These are phyloP conservation scores for Lepiota subincarnata DNA, from an alignment of 768 basidiomycete species.

Conservation along the genomic window DNA sequence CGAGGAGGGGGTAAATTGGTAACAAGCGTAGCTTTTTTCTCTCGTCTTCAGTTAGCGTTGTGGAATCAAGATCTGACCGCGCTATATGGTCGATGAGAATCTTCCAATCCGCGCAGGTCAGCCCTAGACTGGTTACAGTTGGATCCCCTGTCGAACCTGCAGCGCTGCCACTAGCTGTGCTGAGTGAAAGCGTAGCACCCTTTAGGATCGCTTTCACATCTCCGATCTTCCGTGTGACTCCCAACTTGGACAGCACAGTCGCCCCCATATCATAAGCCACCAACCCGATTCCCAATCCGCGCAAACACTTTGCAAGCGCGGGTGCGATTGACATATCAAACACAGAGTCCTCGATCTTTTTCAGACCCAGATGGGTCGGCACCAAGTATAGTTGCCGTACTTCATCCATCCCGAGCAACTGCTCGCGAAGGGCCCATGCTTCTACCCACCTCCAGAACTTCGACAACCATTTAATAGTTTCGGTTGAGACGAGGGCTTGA, in stretches of 20 bases:
- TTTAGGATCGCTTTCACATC: conserved; percentile 5
- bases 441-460: conserved; percentile 5
- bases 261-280: neutral
- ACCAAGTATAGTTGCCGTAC: neutral
- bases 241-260: neutral
- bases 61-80: neutral
- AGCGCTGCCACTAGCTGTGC: neutral
- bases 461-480: neutral
- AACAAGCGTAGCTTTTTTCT: conserved; percentile 1
- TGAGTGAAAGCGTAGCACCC: neutral
- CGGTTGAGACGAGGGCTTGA: neutral
- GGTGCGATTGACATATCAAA: neutral
- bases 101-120: conserved; percentile 5
- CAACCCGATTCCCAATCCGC: neutral
- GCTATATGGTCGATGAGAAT: neutral
- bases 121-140: neutral
- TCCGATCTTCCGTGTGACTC: neutral
- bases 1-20: conserved; percentile 7
- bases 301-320: conserved; percentile 1
- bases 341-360: neutral
- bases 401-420: neutral
- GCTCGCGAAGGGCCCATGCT: neutral
- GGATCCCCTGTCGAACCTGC: neutral
- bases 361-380: conserved; percentile 7
- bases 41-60: neutral